These are phyloP conservation scores for Leccinellum rugosiceps DNA, from an alignment of 768 basidiomycete genomes.

Conservation along the genomic window DNA sequence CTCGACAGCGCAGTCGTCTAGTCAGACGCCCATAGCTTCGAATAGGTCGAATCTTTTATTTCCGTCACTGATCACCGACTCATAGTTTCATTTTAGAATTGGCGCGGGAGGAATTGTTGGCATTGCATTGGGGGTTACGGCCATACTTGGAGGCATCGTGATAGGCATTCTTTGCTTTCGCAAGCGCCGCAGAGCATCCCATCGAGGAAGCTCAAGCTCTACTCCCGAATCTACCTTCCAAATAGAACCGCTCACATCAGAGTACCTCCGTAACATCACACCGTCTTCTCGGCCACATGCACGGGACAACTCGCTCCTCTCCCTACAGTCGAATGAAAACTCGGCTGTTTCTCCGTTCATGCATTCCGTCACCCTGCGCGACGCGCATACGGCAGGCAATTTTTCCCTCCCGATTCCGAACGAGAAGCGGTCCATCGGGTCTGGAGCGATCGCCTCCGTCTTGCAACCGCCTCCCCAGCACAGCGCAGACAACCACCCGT, in stretches of 20 bases:
- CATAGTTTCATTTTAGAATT: conserved; percentile 8
- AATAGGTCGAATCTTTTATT: conserved; percentile 7
- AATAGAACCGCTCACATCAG: conserved; percentile 2
- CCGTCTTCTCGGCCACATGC: background rate
- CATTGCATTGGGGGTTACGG: conserved; percentile 10
- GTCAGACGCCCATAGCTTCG: background rate
- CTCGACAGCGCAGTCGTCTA: conserved; percentile 67
- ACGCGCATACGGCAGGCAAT: conserved; percentile 1
- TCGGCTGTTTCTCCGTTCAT: background rate
- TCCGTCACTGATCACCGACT: background rate
- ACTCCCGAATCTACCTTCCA: background rate
- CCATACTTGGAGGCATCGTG: background rate
- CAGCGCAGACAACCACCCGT: background rate
- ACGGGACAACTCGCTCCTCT: background rate
- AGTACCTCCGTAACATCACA: background rate
- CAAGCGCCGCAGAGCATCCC: background rate
- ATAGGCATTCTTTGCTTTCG: conserved; percentile 6
- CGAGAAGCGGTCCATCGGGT: background rate
- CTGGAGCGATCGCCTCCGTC: background rate
- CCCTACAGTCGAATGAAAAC: background rate
- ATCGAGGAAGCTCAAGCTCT: background rate
- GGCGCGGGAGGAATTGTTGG: conserved; percentile 5
- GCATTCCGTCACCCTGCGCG: conserved; percentile 11
- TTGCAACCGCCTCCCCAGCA: conserved; percentile 4
- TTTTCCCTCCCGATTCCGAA: background rate